These are phyloP conservation scores for Ganoderma resinaceum DNA, from an alignment of 1,284 basidiomycete species.

Conservation along the genomic window DNA sequence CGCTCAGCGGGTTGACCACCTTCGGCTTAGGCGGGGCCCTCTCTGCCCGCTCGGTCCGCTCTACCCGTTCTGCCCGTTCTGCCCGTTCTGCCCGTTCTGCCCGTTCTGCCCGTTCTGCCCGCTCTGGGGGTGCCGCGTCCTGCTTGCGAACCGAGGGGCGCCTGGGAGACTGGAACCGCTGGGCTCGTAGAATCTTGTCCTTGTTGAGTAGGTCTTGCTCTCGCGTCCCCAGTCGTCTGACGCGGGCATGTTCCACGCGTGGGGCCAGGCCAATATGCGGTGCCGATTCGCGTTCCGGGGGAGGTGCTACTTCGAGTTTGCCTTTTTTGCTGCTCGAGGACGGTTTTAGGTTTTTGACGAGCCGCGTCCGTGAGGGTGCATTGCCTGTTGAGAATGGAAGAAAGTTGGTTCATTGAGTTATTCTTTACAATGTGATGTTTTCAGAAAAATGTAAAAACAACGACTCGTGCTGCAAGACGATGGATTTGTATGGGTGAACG, in stretches of 20 bases:
- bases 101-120: too few species aligned
- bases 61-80: too few species aligned
- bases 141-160: not conserved
- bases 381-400: not conserved
- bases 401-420: not conserved
- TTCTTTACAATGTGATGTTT: too few species aligned
- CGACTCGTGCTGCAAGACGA: too few species aligned
- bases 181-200: not conserved
- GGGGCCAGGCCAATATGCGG: constrained; percentile 20
- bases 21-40: constrained; percentile 23
- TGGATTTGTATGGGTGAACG: too few species aligned
- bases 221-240: constrained; percentile 6
- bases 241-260: not conserved
- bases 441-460: not conserved
- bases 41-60: too few species aligned
- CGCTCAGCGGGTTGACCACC: constrained; percentile 42
- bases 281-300: constrained; percentile 16
- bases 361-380: constrained; percentile 43
- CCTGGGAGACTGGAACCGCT: not conserved
- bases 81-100: too few species aligned
- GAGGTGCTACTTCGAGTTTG: constrained; percentile 41
- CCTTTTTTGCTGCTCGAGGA: constrained; percentile 32
- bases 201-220: constrained; percentile 7
- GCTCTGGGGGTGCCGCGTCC: not conserved
- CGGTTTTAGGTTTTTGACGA: constrained; percentile 45